Evolutionary conservation across 2,329 filamentous ascomycete species (phyloP).

Genomic region (Hyphodiscus sp.): DNA sequence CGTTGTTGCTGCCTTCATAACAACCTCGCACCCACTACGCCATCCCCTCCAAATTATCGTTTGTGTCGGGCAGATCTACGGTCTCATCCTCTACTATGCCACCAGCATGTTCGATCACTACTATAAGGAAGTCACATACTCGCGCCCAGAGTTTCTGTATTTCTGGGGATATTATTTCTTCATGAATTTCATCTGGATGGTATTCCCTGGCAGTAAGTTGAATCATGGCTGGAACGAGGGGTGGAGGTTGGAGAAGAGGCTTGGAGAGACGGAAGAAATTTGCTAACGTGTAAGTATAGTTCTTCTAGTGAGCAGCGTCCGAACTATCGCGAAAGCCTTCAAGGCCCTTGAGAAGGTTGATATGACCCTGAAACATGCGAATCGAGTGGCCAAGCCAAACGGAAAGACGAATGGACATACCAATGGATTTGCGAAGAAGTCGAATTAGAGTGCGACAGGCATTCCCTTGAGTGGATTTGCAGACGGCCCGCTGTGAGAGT

Average conservation of each 20-base stretch:
- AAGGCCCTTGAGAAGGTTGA: slow-evolving; percentile 25
- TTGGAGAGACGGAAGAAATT: too few relatives aligned
- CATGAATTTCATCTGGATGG: slow-evolving; percentile 55
- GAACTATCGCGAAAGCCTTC: slow-evolving; percentile 32
- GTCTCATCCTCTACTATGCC: slow-evolving; percentile 56
- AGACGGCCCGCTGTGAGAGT: not conserved
- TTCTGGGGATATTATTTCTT: slow-evolving; percentile 59
- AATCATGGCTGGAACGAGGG: not conserved
- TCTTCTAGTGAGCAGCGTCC: slow-evolving; percentile 33
- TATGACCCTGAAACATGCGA: not conserved
- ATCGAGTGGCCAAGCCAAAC: slow-evolving; percentile 4
- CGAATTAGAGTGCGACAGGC: not conserved
- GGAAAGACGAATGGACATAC: not conserved
- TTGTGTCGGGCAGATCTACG: slow-evolving; percentile 36
- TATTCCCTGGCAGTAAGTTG: slow-evolving; percentile 37
- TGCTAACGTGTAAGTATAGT: slow-evolving; percentile 10
- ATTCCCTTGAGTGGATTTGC: not conserved
- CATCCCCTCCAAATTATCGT: slow-evolving; percentile 43
- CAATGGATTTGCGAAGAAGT: not conserved
- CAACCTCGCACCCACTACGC: slow-evolving; percentile 37
- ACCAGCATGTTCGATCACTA: slow-evolving; percentile 48
- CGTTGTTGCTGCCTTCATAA: slow-evolving; percentile 41
- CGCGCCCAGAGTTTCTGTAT: slow-evolving; percentile 53
- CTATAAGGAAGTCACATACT: slow-evolving; percentile 43
- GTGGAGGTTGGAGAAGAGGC: too few relatives aligned